These are phyloP conservation scores for Sisymbrium altissimum DNA, from an alignment of 345 rosid genomes.

Conservation along the genomic window DNA sequence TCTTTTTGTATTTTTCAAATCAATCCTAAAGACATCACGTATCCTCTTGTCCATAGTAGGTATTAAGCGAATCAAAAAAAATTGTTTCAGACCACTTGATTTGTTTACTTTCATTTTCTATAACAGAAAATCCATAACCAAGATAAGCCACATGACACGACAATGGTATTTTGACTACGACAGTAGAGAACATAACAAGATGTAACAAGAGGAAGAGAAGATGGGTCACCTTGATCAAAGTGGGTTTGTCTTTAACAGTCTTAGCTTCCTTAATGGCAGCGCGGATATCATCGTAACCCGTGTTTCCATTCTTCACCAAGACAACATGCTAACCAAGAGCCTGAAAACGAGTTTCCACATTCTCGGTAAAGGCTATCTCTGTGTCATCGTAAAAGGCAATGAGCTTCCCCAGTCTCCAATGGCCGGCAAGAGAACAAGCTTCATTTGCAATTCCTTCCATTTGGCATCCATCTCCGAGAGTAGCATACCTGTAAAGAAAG, in stretches of 20 bases:
- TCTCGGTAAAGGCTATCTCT: slow-evolving; percentile 93
- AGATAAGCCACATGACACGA: background rate
- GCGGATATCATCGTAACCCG: slow-evolving; percentile 92
- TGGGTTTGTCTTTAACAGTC: slow-evolving; percentile 89
- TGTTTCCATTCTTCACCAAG: slow-evolving; percentile 99
- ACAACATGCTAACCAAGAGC: slow-evolving; percentile 99
- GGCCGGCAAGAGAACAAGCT: slow-evolving; percentile 90
- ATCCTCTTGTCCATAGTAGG: too few species aligned
- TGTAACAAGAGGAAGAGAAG: background rate
- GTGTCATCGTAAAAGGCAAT: slow-evolving; percentile 99
- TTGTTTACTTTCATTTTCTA: background rate
- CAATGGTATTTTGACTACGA: background rate
- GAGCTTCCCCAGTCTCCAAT: slow-evolving; percentile 97
- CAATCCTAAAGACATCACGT: background rate
- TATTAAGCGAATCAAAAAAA: background rate
- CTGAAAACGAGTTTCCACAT: slow-evolving; percentile 75
- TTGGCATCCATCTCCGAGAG: slow-evolving; percentile 98
- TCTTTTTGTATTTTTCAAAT: background rate
- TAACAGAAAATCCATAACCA: slow-evolving; percentile 26
- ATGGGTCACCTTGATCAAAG: slow-evolving; percentile 63
- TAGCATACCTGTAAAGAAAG: slow-evolving; percentile 47
- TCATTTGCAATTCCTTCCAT: slow-evolving; percentile 97
- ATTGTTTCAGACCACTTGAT: background rate
- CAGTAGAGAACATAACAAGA: background rate
- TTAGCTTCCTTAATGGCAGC: slow-evolving; percentile 99